Evolutionary conservation across 805 yeast genomes (phyloP).

Genomic region (Monosporozyma yasuniensis): DNA sequence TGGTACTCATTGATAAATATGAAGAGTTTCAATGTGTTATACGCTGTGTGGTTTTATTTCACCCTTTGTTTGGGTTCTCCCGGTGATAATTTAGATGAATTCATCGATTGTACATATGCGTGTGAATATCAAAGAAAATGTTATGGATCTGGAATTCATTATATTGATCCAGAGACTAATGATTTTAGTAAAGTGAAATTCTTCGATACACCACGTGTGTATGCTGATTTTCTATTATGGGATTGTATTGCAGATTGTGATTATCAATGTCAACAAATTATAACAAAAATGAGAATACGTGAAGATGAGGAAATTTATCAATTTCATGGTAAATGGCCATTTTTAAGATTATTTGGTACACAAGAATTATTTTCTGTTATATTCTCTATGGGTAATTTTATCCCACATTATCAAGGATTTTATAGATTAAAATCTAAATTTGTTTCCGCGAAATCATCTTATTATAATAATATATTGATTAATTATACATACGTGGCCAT

Average conservation of each 20-base stretch:
- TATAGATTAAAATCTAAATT: conserved; percentile 22
- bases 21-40: neutral
- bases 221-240: conserved; percentile 51
- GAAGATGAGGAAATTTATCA: conserved; percentile 55
- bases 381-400: conserved; percentile 63
- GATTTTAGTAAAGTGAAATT: conserved; percentile 15
- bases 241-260: conserved; percentile 77
- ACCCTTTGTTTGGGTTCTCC: conserved; percentile 36
- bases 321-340: conserved; percentile 98
- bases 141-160: conserved; percentile 10
- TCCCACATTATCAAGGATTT: conserved; percentile 52
- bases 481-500: conserved; percentile 36
- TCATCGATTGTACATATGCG: conserved; percentile 44
- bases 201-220: conserved; percentile 27
- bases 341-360: conserved; percentile 60
- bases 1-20: neutral
- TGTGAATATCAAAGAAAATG: conserved; percentile 34
- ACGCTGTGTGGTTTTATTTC: neutral
- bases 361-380: conserved; percentile 79
- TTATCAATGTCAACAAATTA: conserved; percentile 77
- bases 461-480: conserved; percentile 1
- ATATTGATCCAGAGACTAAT: conserved; percentile 23
- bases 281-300: conserved; percentile 47
- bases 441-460: conserved; percentile 1
- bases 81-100: conserved; percentile 54